These are phyloP conservation scores for Agrocybe praecox DNA, from an alignment of 768 basidiomycete genomes.

Conservation along the genomic window DNA sequence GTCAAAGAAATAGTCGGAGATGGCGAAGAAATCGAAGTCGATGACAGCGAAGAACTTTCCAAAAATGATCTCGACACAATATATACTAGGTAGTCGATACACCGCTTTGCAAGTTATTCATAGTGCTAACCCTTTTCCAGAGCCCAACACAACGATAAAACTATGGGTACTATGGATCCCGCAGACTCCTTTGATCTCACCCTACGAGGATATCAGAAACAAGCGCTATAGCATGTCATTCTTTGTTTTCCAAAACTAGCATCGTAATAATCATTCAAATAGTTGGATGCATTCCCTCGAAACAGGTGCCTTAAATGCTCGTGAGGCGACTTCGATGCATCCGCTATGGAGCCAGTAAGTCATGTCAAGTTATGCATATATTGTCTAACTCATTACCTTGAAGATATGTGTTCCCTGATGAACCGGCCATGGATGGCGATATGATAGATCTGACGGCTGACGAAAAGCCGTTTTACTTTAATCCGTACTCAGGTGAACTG, in stretches of 20 bases:
- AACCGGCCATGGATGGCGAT: constrained; percentile 49
- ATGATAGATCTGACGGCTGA: constrained; percentile 82
- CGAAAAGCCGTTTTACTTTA: constrained; percentile 84
- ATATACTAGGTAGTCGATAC: constrained; percentile 67
- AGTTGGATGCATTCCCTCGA: constrained; percentile 96
- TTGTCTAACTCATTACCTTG: constrained; percentile 11
- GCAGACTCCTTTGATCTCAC: constrained; percentile 72
- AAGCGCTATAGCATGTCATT: constrained; percentile 70
- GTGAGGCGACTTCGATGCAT: constrained; percentile 78
- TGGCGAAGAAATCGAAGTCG: constrained; percentile 82
- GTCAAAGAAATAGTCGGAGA: constrained; percentile 76
- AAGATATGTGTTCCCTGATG: constrained; percentile 76
- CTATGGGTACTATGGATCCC: constrained; percentile 83
- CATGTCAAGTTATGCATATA: background rate
- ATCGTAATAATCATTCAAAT: constrained; percentile 3
- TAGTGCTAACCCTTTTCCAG: constrained; percentile 39
- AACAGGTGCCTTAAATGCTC: constrained; percentile 67
- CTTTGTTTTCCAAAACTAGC: background rate
- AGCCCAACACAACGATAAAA: constrained; percentile 80
- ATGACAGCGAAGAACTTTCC: constrained; percentile 79
- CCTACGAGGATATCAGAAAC: constrained; percentile 89
- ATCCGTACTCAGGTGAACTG: constrained; percentile 89
- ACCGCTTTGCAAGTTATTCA: background rate
- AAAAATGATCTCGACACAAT: constrained; percentile 83
- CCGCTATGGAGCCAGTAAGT: constrained; percentile 93